Evolutionary conservation across 2,329 filamentous ascomycete species (phyloP).

Genomic region (Sphaerulina populicola): DNA sequence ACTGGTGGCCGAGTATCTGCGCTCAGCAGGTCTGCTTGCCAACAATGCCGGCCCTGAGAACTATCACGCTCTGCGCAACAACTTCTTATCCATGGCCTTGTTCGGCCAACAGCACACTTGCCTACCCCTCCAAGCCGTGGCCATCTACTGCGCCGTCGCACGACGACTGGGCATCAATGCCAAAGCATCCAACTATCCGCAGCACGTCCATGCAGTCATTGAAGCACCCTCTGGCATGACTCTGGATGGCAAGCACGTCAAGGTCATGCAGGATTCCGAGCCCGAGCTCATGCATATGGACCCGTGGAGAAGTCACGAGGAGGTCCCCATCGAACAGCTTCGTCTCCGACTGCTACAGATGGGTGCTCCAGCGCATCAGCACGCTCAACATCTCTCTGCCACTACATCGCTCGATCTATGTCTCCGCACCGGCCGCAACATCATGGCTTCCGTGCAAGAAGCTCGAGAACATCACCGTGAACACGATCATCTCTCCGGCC

Average conservation of each 20-base stretch:
- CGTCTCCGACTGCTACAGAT: conserved; percentile 47
- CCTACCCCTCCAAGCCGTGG: conserved; percentile 74
- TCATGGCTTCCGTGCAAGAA: conserved; percentile 61
- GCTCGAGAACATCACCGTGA: conserved; percentile 29
- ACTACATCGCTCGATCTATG: conserved; percentile 60
- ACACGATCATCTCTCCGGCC: conserved; percentile 26
- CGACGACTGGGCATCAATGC: conserved; percentile 66
- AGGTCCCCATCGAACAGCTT: conserved; percentile 55
- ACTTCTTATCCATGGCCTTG: conserved; percentile 75
- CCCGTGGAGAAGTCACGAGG: conserved; percentile 62
- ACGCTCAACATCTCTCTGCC: conserved; percentile 53
- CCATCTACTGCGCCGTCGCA: conserved; percentile 77
- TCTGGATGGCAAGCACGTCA: conserved; percentile 34
- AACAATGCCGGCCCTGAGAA: conserved; percentile 48
- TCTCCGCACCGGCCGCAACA: conserved; percentile 69
- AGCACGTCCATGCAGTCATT: conserved; percentile 76
- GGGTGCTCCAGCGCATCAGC: conserved; percentile 35
- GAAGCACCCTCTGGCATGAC: conserved; percentile 44
- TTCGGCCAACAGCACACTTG: conserved; percentile 66
- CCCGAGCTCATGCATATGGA: conserved; percentile 60
- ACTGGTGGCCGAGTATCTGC: conserved; percentile 60
- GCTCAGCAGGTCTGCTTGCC: conserved; percentile 59
- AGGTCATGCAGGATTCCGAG: conserved; percentile 22
- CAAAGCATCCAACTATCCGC: conserved; percentile 71
- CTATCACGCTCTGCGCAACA: conserved; percentile 77